Base-by-base conservation (phyloP, 805 yeast species). In the Teunomyces pallodes region DNA sequence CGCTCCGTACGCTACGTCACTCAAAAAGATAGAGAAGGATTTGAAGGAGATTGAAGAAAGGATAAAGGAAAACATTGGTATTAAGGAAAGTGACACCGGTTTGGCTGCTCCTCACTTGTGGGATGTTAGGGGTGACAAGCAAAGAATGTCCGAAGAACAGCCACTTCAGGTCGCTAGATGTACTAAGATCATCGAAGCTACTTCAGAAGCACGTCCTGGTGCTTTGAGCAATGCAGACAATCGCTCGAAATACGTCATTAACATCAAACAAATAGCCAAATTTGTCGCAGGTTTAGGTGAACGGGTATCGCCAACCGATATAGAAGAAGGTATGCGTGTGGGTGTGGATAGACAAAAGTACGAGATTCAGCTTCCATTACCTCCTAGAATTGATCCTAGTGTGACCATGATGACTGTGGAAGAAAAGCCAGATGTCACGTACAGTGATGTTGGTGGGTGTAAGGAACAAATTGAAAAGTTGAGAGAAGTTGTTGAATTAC, bases 351-450 rank as follows among this genome's bases (percentile, higher is more conserved):
- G 99, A 69, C 90, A 88, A 61, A 92, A 92, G 70, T 94, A 94
- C 71, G 96, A 91, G 68, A 95, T 94, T 64, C 96, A 92, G 76
- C 77, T 94, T 61, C 99, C 99, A 28, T 77, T 94, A 55, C 99
- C 99, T 9, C 99, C 99, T 47, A 79, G 96, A 63, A 94, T 94
- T 65, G 99, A 94, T 68, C 98, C 99, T 10, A 81, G 90, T 35
- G 99, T 94, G 46, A 94, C 99, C 5, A 94, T 94, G 99, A 94
- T 94, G 99, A 92, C 98, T 1, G 99, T 94, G 42, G 99, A 94
- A 70, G 99, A 94, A 72, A 94, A 94, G 69, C 99, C 99, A 10
- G 99, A 94, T 70, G 98, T 94, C 33, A 94, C 99, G 1, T 94
- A 94, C 69, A 88, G 95, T 52, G 99, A 94, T 66, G 91, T 94